These are phyloP conservation scores for Fusarium liriodendri DNA, from an alignment of 2,329 filamentous ascomycete genomes.

Conservation along the genomic window DNA sequence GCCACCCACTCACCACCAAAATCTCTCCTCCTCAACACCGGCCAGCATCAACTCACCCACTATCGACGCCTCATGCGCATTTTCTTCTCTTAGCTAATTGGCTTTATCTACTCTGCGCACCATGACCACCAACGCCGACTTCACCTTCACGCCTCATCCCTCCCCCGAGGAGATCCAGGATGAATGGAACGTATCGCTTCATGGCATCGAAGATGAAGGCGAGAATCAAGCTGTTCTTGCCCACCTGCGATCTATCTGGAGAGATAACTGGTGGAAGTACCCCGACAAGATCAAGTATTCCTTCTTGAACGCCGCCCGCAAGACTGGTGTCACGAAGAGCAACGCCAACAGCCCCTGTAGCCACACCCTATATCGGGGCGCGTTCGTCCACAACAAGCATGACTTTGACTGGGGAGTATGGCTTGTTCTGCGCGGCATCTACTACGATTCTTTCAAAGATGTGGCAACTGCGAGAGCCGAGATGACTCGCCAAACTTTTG, in stretches of 20 bases:
- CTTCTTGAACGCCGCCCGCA: neutral
- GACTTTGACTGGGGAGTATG: neutral
- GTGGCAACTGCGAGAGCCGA: too few relatives aligned
- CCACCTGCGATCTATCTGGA: neutral
- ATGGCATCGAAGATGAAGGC: neutral
- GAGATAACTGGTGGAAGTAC: neutral
- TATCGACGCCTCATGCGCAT: neutral
- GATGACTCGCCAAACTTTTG: neutral
- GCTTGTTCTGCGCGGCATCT: neutral
- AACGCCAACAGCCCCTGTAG: neutral
- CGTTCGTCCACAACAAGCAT: too few relatives aligned
- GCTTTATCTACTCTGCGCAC: too few relatives aligned
- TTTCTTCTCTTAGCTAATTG: neutral
- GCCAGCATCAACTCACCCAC: neutral
- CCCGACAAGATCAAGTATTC: neutral
- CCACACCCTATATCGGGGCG: neutral
- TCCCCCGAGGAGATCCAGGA: neutral
- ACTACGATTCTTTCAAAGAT: neutral
- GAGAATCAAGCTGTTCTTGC: neutral
- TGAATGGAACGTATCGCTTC: neutral
- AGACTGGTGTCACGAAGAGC: neutral
- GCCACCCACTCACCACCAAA: neutral
- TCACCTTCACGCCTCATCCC: neutral
- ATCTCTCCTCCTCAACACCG: neutral
- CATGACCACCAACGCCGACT: neutral